A percentile compares a stretch with the other conserved stretches of the same genome.
phyloP scores from a whole-genome alignment of 768 basidiomycete species.

The Favolaschia claudopus region DNA sequence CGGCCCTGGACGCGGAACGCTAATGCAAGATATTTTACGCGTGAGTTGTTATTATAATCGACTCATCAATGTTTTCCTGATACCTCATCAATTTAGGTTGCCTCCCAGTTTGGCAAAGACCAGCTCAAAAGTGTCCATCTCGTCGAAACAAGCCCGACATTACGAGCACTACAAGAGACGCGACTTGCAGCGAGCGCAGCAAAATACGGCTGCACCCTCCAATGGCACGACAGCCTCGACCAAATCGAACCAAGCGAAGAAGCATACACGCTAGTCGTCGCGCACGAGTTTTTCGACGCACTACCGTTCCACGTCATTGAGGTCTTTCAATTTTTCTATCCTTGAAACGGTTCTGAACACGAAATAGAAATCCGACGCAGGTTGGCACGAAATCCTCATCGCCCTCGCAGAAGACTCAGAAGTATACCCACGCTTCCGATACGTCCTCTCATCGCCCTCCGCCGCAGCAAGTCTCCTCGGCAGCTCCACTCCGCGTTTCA shows the following conservation, averaged over 20 bases:
- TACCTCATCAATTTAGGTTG: slow-evolving; percentile 47
- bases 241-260: slow-evolving; percentile 61
- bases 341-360: not conserved
- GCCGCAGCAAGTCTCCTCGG: slow-evolving; percentile 63
- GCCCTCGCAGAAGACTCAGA: slow-evolving; percentile 43
- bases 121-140: slow-evolving; percentile 67
- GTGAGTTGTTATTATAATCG: slow-evolving; percentile 60
- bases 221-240: slow-evolving; percentile 80
- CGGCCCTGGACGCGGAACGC: slow-evolving; percentile 92
- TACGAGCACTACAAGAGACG: slow-evolving; percentile 68
- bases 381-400: slow-evolving; percentile 89
- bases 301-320: slow-evolving; percentile 91
- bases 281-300: slow-evolving; percentile 98
- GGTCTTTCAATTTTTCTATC: slow-evolving; percentile 48
- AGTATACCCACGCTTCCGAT: slow-evolving; percentile 55
- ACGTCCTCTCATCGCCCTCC: slow-evolving; percentile 71
- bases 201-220: slow-evolving; percentile 47
- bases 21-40: slow-evolving; percentile 88
- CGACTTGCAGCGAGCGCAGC: slow-evolving; percentile 49
- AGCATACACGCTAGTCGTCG: slow-evolving; percentile 84
- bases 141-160: slow-evolving; percentile 78
- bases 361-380: slow-evolving; percentile 72
- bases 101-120: slow-evolving; percentile 53
- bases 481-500: slow-evolving; percentile 74
- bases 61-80: not conserved